Evolutionary conservation across 2,329 filamentous ascomycete genomes (phyloP).

Genomic region (Fusarium sp.): DNA sequence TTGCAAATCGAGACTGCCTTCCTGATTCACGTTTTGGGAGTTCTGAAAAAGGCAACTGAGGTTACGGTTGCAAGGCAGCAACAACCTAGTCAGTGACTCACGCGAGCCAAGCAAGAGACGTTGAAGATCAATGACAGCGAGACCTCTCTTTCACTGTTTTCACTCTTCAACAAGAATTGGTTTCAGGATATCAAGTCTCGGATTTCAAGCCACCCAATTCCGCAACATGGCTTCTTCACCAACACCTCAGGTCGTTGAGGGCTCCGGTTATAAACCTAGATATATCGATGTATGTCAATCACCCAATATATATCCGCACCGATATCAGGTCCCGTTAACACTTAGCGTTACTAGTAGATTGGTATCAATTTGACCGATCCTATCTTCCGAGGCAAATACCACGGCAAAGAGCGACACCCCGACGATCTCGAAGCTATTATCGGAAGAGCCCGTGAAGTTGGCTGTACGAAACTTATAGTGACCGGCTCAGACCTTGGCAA

Average conservation of each 20-base stretch:
- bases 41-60: conserved; percentile 10
- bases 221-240: conserved; percentile 44
- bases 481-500: conserved; percentile 89
- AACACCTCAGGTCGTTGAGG: conserved; percentile 22
- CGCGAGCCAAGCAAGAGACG: neutral
- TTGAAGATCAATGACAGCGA: conserved; percentile 35
- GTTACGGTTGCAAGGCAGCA: conserved; percentile 24
- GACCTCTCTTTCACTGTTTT: conserved; percentile 27
- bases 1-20: neutral
- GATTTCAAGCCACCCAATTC: conserved; percentile 12
- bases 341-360: conserved; percentile 61
- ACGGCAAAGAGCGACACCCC: conserved; percentile 78
- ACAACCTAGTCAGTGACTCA: conserved; percentile 30
- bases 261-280: conserved; percentile 53
- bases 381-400: conserved; percentile 85
- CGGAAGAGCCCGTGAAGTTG: conserved; percentile 78
- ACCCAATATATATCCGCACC: neutral
- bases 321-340: conserved; percentile 29
- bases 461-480: conserved; percentile 89
- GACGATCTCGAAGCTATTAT: conserved; percentile 81
- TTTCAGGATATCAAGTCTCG: conserved; percentile 4
- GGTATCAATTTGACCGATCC: conserved; percentile 97
- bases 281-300: conserved; percentile 67
- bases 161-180: conserved; percentile 1
- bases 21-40: neutral